Conservation (phyloP, 2,329 filamentous ascomycete genomes). For the Penicillium hordei region DNA sequence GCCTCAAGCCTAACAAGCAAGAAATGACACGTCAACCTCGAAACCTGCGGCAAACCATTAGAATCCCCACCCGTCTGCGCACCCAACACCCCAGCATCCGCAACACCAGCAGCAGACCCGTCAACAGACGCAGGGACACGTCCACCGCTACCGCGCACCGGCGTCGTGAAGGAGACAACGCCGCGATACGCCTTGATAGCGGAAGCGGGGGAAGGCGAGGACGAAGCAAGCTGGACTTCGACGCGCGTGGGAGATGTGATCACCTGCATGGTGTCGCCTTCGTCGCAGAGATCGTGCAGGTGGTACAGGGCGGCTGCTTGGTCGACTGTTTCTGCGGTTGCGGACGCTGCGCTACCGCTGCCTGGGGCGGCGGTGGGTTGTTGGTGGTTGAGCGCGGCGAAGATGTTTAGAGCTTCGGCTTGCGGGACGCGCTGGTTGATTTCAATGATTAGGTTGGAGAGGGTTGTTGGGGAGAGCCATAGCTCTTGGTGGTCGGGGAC, state of each 20-base stretch:
- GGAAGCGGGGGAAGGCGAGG: constrained; percentile 15
- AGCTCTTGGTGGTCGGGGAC: constrained; percentile 75
- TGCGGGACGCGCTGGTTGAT: constrained; percentile 74
- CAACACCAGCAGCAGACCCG: neutral
- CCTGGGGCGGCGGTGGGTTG: constrained; percentile 16
- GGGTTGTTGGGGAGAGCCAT: constrained; percentile 78
- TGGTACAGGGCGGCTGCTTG: constrained; percentile 63
- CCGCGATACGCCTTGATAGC: constrained; percentile 29
- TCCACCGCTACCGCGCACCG: constrained; percentile 9
- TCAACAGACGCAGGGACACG: neutral
- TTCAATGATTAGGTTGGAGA: constrained; percentile 85
- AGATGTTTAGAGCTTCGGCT: constrained; percentile 27
- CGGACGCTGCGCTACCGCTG: constrained; percentile 49
- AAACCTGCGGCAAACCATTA: constrained; percentile 11
- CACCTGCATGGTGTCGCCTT: constrained; percentile 64
- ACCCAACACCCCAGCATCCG: neutral
- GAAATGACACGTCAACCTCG: constrained; percentile 68
- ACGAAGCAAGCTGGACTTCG: constrained; percentile 51
- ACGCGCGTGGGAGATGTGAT: constrained; percentile 63
- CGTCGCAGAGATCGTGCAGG: constrained; percentile 64
- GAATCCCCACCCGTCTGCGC: neutral
- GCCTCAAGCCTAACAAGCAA: constrained; percentile 73
- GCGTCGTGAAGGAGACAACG: constrained; percentile 27
- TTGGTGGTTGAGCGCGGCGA: constrained; percentile 22
- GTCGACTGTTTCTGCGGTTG: constrained; percentile 58